These are phyloP conservation scores for Biancaea sappan DNA, from an alignment of 306 rosid genomes.

Conservation along the genomic window DNA sequence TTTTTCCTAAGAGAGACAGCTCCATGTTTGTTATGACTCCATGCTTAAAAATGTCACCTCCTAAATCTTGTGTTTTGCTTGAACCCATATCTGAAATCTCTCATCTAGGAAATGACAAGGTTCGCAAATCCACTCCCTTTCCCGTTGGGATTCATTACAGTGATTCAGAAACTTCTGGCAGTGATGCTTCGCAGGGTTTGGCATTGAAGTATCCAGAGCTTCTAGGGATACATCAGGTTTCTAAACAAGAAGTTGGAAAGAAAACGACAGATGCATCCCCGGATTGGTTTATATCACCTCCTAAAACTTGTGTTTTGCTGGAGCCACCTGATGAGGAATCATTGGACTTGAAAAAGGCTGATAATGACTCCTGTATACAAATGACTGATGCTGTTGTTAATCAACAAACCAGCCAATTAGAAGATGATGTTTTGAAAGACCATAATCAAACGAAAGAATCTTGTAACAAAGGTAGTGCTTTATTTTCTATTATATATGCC, in stretches of 20 bases:
- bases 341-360: constrained; percentile 40
- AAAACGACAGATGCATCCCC: constrained; percentile 68
- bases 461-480: constrained; percentile 51
- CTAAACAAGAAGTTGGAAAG: constrained; percentile 49
- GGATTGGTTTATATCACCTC: constrained; percentile 84
- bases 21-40: constrained; percentile 75
- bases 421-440: constrained; percentile 34
- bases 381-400: constrained; percentile 11
- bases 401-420: constrained; percentile 32
- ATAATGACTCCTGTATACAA: constrained; percentile 16
- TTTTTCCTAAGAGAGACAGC: constrained; percentile 41
- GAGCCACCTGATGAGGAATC: constrained; percentile 64
- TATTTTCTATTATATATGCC: constrained; percentile 4
- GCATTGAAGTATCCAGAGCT: constrained; percentile 75
- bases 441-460: constrained; percentile 41
- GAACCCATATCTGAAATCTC: constrained; percentile 70
- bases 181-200: constrained; percentile 47
- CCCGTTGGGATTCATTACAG: constrained; percentile 67
- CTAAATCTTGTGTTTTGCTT: constrained; percentile 82
- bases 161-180: constrained; percentile 48
- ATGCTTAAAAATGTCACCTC: constrained; percentile 81
- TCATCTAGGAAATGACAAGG: constrained; percentile 39
- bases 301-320: constrained; percentile 83
- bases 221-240: constrained; percentile 47
- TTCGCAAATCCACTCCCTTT: constrained; percentile 72